A percentile compares a stretch with the other conserved stretches of the same genome.
Conservation (phyloP, 176 grass and related monocot species). For the Olyra latifolia region DNA sequence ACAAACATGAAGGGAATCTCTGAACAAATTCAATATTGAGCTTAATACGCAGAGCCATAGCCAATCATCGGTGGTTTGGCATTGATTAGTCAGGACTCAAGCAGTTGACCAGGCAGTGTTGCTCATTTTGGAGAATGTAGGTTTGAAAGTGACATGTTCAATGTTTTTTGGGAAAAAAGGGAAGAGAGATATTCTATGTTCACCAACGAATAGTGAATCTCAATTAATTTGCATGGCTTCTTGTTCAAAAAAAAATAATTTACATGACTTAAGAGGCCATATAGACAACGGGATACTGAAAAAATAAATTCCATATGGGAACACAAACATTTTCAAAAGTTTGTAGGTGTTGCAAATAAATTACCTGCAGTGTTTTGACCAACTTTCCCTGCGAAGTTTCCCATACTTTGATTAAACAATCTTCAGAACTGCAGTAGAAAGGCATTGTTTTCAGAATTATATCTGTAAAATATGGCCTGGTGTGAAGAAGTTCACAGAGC, state of each 20-base stretch:
- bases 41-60: neutral
- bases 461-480: neutral
- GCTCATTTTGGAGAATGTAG: neutral
- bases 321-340: slow-evolving; percentile 1
- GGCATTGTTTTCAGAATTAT: slow-evolving; percentile 13
- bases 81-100: neutral
- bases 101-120: neutral
- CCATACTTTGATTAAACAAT: slow-evolving; percentile 98
- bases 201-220: neutral
- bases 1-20: neutral
- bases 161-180: neutral
- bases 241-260: neutral
- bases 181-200: neutral
- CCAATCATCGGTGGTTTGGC: neutral
- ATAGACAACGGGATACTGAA: neutral
- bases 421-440: slow-evolving; percentile 75
- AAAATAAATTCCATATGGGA: neutral
- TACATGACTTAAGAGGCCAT: neutral
- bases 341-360: slow-evolving; percentile 21
- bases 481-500: neutral
- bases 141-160: neutral
- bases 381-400: slow-evolving; percentile 91
- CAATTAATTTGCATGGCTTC: neutral
- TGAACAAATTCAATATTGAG: neutral
- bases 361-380: slow-evolving; percentile 91